Percentiles rank a stretch among this genome's conserved stretches.
phyloP scores from a whole-genome alignment of 2,329 filamentous ascomycete genomes.

The Fusarium agapanthi region DNA sequence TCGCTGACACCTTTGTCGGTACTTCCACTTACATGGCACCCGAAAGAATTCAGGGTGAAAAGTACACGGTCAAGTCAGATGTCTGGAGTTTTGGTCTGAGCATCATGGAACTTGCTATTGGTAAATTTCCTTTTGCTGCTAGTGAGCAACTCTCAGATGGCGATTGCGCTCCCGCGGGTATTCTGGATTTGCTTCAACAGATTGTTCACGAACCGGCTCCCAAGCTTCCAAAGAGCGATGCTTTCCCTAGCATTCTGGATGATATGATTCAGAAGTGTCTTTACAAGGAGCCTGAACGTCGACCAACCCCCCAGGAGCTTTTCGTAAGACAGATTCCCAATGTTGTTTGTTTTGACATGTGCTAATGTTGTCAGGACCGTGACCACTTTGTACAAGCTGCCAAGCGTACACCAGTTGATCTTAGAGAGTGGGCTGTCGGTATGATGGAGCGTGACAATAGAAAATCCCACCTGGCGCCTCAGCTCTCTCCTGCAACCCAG shows the following conservation, averaged over 20 bases:
- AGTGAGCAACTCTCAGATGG: constrained; percentile 76
- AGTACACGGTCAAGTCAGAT: constrained; percentile 97
- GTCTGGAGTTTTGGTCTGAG: constrained; percentile 98
- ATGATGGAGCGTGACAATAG: constrained; percentile 96
- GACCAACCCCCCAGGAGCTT: constrained; percentile 91
- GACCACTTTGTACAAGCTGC: constrained; percentile 96
- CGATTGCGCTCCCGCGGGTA: constrained; percentile 88
- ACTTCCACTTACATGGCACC: constrained; percentile 99
- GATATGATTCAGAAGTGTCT: constrained; percentile 98
- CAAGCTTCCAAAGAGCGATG: constrained; percentile 93
- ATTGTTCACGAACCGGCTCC: constrained; percentile 97
- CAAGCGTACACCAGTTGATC: constrained; percentile 93
- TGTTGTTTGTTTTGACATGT: neutral
- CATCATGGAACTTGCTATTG: constrained; percentile 97
- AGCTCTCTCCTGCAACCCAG: constrained; percentile 79
- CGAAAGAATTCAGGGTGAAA: constrained; percentile 95
- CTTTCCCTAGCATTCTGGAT: constrained; percentile 92
- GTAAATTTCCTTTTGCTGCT: constrained; percentile 91
- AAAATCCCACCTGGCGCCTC: constrained; percentile 89
- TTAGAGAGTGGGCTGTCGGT: constrained; percentile 91
- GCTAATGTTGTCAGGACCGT: constrained; percentile 70
- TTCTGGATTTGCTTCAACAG: constrained; percentile 93
- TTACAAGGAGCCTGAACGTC: constrained; percentile 85
- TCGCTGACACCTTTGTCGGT: constrained; percentile 97
- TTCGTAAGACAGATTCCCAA: constrained; percentile 69